Conservation (phyloP, 495 filamentous ascomycete species). For the Apiosordaria backusii region DNA sequence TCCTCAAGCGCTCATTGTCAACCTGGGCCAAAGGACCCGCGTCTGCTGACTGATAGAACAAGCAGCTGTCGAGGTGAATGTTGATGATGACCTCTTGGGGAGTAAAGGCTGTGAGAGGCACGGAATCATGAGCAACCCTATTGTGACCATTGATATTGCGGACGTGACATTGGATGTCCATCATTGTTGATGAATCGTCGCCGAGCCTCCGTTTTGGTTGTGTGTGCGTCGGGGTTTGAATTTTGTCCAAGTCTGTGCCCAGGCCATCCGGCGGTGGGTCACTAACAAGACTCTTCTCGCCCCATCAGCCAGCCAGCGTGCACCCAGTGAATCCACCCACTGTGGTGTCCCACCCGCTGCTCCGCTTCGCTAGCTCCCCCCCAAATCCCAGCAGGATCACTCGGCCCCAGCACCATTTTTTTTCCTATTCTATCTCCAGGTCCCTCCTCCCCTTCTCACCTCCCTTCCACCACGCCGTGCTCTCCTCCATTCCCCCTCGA, state of each 20-base stretch:
- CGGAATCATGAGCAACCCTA: too few relatives aligned
- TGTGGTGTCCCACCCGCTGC: background rate
- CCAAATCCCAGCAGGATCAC: conserved; percentile 20
- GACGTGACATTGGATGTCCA: too few relatives aligned
- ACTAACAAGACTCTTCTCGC: conserved; percentile 12
- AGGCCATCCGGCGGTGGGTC: conserved; percentile 5
- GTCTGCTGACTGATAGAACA: too few relatives aligned
- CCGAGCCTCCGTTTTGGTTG: background rate
- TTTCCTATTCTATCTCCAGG: conserved; percentile 24
- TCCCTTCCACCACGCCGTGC: conserved; percentile 24
- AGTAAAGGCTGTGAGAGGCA: too few relatives aligned
- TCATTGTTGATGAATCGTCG: too few relatives aligned
- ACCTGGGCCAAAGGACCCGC: background rate
- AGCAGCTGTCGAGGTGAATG: too few relatives aligned
- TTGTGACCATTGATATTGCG: too few relatives aligned
- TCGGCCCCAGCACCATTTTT: conserved; percentile 24
- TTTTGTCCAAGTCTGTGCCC: conserved; percentile 8
- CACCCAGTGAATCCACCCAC: conserved; percentile 5
- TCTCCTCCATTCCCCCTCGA: conserved; percentile 20
- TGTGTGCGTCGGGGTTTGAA: background rate
- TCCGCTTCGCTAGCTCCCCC: conserved; percentile 14
- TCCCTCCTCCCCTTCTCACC: conserved; percentile 21
- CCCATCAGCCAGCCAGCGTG: conserved; percentile 19
- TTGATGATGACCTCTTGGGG: too few relatives aligned
- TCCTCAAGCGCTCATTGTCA: background rate